These are phyloP conservation scores for Penicillium canariense DNA, from an alignment of 495 filamentous ascomycete genomes.

Conservation along the genomic window DNA sequence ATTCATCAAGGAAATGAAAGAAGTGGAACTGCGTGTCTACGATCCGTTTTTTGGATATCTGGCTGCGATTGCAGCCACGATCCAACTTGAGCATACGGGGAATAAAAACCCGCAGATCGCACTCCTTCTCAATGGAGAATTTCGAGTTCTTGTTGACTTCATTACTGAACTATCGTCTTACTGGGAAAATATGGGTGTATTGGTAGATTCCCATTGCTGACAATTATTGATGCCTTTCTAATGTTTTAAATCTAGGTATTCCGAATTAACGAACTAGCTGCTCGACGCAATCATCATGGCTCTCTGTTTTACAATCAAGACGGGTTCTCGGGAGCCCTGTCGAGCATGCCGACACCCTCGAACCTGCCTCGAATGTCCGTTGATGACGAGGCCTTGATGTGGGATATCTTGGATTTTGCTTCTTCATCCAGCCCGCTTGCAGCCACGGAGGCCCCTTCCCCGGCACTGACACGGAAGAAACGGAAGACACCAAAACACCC, in stretches of 20 bases:
- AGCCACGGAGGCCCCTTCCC: neutral
- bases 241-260: constrained; percentile 10
- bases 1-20: constrained; percentile 27
- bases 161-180: constrained; percentile 22
- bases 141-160: constrained; percentile 24
- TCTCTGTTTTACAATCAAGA: constrained; percentile 34
- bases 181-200: constrained; percentile 25
- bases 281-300: constrained; percentile 25
- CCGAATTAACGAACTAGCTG: constrained; percentile 24
- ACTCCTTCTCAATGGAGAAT: constrained; percentile 25
- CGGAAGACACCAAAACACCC: neutral
- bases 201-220: constrained; percentile 11
- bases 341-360: constrained; percentile 28
- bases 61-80: constrained; percentile 30
- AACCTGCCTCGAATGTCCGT: constrained; percentile 29
- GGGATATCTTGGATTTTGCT: constrained; percentile 31
- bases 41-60: constrained; percentile 33
- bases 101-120: constrained; percentile 29
- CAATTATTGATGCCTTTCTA: neutral
- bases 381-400: constrained; percentile 29
- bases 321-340: constrained; percentile 23
- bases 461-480: neutral
- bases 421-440: constrained; percentile 7
- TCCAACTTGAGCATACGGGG: constrained; percentile 29
- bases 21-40: constrained; percentile 17